Base-by-base conservation (phyloP, 495 filamentous ascomycete genomes). In the Parachaetomium inaequale region DNA sequence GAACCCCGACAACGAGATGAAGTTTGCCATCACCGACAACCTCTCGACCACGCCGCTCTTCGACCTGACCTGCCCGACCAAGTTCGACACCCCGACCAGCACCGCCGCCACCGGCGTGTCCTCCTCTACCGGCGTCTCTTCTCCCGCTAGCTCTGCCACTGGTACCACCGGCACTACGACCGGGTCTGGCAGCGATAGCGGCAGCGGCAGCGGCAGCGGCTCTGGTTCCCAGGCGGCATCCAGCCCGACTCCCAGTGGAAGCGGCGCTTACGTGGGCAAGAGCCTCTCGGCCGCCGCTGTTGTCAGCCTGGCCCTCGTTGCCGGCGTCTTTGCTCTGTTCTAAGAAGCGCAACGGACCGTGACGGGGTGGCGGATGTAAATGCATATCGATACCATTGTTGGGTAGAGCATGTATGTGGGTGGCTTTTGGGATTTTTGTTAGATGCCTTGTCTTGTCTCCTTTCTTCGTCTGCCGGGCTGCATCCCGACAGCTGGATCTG, bases 41-140 rank as follows among this genome's bases (percentile, higher is more conserved):
- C 77, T 85, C 57, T 79, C 68, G 56, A 84, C 78, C 64, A 82
- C 69, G 19, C 84, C 85, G 59, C 70, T 81, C 47, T 88, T 81
- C 74, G 76, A 87, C 71, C 77, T 88, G 42, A 78, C 76, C 64
- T 88, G 85, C 81, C 75, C 76, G 34, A 70, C 71, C 58, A 66
- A 66, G 62, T 78, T 75, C 54, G 64, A 76, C 40, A 72, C 72
- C 45, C 60, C 66, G 28, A 64, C 62, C 47, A 50, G 58, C 21
- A 62, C 63, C 38, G 36, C 62, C 55, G 36, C 61, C 23, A 40
- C 63, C 25, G 36, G 55, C 26, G 31, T 54, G 5, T 4, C 66
- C 36, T 58, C 62, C n/a, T 53, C 70, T 23, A 67, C 66, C 25
- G 56, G 59, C 19, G 63, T 65, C 38, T 42, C 36, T 3, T 31